Evolutionary conservation across 192 early-diverging fungal species (phyloP).

Genomic region (Backusella circina): DNA sequence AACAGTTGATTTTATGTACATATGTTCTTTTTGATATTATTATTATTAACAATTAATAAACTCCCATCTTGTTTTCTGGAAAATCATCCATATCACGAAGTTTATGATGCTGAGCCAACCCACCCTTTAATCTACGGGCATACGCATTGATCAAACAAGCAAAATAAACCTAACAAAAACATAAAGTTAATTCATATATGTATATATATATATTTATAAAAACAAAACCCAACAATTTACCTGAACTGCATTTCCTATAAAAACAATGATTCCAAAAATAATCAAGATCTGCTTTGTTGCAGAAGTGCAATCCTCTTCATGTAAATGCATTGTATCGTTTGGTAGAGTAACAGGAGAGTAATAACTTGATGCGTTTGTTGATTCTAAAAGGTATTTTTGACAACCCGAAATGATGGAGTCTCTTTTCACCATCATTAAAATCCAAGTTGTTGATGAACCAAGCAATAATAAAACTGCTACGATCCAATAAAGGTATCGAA

Average conservation of each 20-base stretch:
- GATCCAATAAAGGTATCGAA: neutral
- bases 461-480: neutral
- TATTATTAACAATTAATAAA: neutral
- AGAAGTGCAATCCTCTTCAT: neutral
- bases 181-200: neutral
- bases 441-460: neutral
- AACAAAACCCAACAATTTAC: neutral
- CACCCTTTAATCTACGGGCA: conserved; percentile 3
- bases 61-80: conserved; percentile 3
- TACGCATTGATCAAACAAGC: neutral
- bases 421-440: conserved; percentile 3
- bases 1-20: too few species aligned
- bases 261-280: neutral
- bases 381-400: neutral
- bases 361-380: neutral
- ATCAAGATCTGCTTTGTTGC: conserved; percentile 5
- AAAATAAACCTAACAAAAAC: neutral
- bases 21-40: too few species aligned
- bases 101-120: neutral
- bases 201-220: too few species aligned
- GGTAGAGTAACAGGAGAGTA: conserved; percentile 2
- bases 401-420: neutral
- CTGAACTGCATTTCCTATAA: neutral
- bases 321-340: neutral
- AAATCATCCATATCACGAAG: conserved; percentile 12